These are phyloP conservation scores for Suillus plorans DNA, from an alignment of 768 basidiomycete species.

Conservation along the genomic window DNA sequence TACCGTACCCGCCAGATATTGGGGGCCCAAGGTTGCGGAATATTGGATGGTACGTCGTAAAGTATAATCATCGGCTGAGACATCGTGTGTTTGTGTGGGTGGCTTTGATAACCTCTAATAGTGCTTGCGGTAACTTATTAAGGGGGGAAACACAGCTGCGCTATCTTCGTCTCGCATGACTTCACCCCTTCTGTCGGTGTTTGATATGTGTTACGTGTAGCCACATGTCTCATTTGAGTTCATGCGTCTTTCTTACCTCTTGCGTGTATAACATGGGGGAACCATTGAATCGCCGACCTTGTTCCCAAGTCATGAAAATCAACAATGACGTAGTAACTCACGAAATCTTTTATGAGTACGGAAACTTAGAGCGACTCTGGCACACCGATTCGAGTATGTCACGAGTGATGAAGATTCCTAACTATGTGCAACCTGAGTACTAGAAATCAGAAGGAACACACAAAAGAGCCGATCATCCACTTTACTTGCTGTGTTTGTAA, in stretches of 20 bases:
- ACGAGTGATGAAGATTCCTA: background rate
- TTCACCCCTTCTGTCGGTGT: background rate
- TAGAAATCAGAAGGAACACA: background rate
- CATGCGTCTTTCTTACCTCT: background rate
- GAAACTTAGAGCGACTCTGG: background rate
- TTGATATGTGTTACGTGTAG: slow-evolving; percentile 4
- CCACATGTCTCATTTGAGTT: background rate
- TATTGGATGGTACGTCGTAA: slow-evolving; percentile 64
- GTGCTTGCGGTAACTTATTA: slow-evolving; percentile 14
- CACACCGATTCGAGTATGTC: background rate
- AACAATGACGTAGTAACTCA: background rate
- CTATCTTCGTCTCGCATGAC: background rate
- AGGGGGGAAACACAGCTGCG: slow-evolving; percentile 1
- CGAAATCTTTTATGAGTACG: background rate
- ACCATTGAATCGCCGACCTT: background rate
- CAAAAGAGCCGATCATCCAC: background rate
- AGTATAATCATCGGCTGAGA: slow-evolving; percentile 56
- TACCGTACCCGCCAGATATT: slow-evolving; percentile 74
- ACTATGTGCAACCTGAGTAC: background rate
- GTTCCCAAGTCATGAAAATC: background rate
- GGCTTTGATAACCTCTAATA: background rate
- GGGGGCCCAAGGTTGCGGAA: slow-evolving; percentile 72
- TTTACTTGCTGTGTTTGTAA: background rate
- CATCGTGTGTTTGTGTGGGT: slow-evolving; percentile 25
- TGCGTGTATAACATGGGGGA: background rate